Conservation (phyloP, 371 early-diverging fungal genomes). For the Mortierella sp. region DNA sequence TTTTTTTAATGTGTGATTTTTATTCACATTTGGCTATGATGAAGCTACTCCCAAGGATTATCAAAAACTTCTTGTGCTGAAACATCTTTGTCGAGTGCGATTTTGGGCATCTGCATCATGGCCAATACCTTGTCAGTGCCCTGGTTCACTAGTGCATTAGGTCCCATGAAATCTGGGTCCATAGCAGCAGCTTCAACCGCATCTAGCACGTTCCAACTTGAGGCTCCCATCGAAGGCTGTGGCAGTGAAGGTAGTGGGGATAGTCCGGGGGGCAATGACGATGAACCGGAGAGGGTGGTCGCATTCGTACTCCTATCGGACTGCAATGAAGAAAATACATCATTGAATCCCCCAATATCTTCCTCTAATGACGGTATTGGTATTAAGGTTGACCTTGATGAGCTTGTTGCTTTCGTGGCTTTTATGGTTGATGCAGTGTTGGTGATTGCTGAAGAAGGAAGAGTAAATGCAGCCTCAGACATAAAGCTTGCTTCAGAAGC, state of each 20-base stretch:
- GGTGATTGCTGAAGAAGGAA: not conserved
- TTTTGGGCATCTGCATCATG: slow-evolving; percentile 57
- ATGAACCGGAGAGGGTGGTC: not conserved
- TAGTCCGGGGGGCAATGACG: not conserved
- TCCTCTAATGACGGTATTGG: slow-evolving; percentile 31
- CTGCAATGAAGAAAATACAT: slow-evolving; percentile 19
- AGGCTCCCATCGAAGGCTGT: not conserved
- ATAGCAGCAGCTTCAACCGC: slow-evolving; percentile 46
- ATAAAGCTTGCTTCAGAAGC: slow-evolving; percentile 3
- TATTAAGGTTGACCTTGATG: slow-evolving; percentile 1
- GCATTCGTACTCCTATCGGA: slow-evolving; percentile 4
- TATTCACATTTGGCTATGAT: not conserved
- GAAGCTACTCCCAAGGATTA: slow-evolving; percentile 49
- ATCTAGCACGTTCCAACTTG: slow-evolving; percentile 38
- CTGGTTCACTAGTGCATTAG: slow-evolving; percentile 19
- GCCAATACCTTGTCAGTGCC: slow-evolving; percentile 39
- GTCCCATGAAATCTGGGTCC: slow-evolving; percentile 50
- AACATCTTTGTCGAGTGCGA: slow-evolving; percentile 47
- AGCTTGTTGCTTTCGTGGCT: not conserved
- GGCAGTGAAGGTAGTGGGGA: not conserved
- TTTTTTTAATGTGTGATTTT: not conserved
- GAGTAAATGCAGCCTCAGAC: slow-evolving; percentile 21
- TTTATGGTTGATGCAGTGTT: not conserved
- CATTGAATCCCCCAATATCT: slow-evolving; percentile 39
- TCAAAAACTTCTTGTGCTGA: slow-evolving; percentile 55